phyloP scores from a whole-genome alignment of 148 eudicot species.

The Fagopyrum esculentum region DNA sequence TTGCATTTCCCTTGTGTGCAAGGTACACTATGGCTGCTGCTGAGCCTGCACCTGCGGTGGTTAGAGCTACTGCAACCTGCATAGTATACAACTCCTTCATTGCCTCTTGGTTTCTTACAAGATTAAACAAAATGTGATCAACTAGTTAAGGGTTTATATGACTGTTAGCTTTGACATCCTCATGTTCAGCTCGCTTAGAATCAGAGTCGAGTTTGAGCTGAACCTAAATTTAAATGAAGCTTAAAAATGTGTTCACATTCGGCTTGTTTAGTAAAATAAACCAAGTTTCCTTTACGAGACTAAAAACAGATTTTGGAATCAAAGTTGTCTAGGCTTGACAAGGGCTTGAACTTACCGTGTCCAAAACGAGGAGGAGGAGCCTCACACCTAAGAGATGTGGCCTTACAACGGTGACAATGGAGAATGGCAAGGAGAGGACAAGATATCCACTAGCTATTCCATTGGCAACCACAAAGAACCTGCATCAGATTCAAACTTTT shows the following conservation, averaged over 20 bases:
- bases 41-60: slow-evolving; percentile 55
- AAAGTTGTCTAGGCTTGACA: not conserved
- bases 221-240: too few species aligned
- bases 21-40: slow-evolving; percentile 89
- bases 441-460: slow-evolving; percentile 70
- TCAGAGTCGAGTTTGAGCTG: too few species aligned
- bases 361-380: slow-evolving; percentile 67
- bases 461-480: slow-evolving; percentile 76
- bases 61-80: slow-evolving; percentile 48
- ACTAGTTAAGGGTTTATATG: too few species aligned
- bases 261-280: too few species aligned
- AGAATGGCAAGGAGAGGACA: slow-evolving; percentile 75
- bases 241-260: too few species aligned
- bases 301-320: not conserved
- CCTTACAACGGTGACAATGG: slow-evolving; percentile 65
- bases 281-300: too few species aligned
- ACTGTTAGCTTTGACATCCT: too few species aligned
- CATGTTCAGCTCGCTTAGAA: too few species aligned
- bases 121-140: not conserved
- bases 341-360: slow-evolving; percentile 39
- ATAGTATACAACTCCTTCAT: not conserved
- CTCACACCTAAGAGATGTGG: slow-evolving; percentile 50
- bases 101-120: not conserved
- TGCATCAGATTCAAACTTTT: slow-evolving; percentile 13
- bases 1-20: slow-evolving; percentile 69